A percentile compares a stretch with the other conserved stretches of the same genome.
phyloP scores from a whole-genome alignment of 2,329 filamentous ascomycete genomes.

The Gyromitra esculenta region DNA sequence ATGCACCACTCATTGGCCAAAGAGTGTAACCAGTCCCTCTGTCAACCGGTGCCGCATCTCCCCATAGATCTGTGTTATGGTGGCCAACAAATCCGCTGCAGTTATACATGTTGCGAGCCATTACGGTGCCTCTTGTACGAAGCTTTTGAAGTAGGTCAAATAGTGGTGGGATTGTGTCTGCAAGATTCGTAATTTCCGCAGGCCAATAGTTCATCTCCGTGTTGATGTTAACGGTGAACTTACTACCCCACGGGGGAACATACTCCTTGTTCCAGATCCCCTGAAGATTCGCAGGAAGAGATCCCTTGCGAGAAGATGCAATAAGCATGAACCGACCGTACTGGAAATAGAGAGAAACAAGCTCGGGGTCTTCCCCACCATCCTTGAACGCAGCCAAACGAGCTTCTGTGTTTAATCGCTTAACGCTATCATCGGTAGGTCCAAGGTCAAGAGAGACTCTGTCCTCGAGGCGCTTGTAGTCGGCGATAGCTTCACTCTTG shows the following conservation, averaged over 20 bases:
- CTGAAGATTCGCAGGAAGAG: conserved; percentile 63
- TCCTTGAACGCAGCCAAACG: conserved; percentile 16
- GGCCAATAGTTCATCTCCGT: conserved; percentile 68
- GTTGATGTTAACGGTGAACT: conserved; percentile 67
- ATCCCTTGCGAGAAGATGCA: conserved; percentile 58
- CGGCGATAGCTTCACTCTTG: conserved; percentile 53
- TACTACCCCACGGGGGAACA: conserved; percentile 63
- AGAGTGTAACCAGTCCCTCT: conserved; percentile 59
- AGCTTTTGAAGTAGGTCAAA: conserved; percentile 62
- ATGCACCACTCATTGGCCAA: conserved; percentile 62
- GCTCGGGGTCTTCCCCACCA: conserved; percentile 53
- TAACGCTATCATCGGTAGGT: conserved; percentile 46
- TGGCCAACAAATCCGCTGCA: conserved; percentile 61
- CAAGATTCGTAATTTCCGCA: conserved; percentile 58
- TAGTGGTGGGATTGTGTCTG: conserved; percentile 62
- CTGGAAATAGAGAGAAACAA: conserved; percentile 60
- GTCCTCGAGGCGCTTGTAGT: conserved; percentile 60
- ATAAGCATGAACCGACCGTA: conserved; percentile 62
- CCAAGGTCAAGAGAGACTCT: conserved; percentile 59
- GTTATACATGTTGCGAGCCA: conserved; percentile 61
- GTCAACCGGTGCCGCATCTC: conserved; percentile 61
- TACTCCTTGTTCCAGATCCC: conserved; percentile 64
- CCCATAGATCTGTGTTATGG: conserved; percentile 62
- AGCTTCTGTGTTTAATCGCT: conserved; percentile 56
- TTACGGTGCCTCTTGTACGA: conserved; percentile 59